phyloP scores from a whole-genome alignment of 1,284 basidiomycete genomes.

The Tilletia indica region DNA sequence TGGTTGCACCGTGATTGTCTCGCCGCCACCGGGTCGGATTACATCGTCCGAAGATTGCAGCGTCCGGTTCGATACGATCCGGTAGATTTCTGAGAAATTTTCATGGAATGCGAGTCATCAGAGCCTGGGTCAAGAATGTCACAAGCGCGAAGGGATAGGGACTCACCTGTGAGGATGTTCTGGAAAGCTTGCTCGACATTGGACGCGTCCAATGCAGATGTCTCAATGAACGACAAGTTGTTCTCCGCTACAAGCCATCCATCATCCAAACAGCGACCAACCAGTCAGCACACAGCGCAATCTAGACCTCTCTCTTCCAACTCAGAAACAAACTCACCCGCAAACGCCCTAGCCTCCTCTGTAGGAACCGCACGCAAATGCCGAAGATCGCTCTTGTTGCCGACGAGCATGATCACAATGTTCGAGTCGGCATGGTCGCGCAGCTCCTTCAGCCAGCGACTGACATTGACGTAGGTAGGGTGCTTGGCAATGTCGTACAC shows the following conservation, averaged over 20 bases:
- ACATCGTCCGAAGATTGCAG: constrained; percentile 55
- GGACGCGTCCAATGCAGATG: constrained; percentile 96
- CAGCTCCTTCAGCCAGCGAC: constrained; percentile 97
- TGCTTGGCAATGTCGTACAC: constrained; percentile 68
- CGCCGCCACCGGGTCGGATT: constrained; percentile 54
- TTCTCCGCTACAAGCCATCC: constrained; percentile 66
- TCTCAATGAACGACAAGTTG: constrained; percentile 85
- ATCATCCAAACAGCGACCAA: not conserved
- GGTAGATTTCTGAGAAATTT: constrained; percentile 50
- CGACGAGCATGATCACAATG: constrained; percentile 61
- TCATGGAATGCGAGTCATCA: not conserved
- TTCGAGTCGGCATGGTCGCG: constrained; percentile 63
- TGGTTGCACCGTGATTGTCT: constrained; percentile 56
- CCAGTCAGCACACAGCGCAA: not conserved
- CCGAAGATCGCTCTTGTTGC: constrained; percentile 92
- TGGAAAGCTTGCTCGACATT: constrained; percentile 94
- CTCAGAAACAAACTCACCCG: constrained; percentile 33
- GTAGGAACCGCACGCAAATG: constrained; percentile 93
- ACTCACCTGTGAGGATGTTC: constrained; percentile 85
- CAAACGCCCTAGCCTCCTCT: constrained; percentile 62
- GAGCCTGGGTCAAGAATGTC: not conserved
- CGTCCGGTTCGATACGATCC: constrained; percentile 56
- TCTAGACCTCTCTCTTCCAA: not conserved
- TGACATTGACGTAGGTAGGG: constrained; percentile 90
- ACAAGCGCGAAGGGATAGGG: constrained; percentile 18